A percentile compares a stretch with the other conserved stretches of the same genome.
These are phyloP conservation scores for Blastomyces gilchristii DNA, from an alignment of 2,329 filamentous ascomycete species.

Conservation along the genomic window DNA sequence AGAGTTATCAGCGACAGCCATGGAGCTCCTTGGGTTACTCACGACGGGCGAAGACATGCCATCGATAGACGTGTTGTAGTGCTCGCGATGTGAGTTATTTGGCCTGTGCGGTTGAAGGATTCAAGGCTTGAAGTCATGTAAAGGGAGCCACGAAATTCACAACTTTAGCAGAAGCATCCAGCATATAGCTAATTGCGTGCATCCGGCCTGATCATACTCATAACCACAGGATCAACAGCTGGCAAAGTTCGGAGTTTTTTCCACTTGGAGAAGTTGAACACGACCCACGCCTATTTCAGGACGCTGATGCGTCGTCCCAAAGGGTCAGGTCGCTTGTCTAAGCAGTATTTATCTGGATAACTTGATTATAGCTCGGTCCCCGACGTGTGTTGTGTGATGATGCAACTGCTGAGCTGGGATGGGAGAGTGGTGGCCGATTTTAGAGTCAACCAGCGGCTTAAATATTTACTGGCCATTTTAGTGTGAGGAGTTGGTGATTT, in stretches of 20 bases:
- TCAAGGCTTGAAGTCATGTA: background rate
- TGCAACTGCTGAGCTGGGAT: too few relatives aligned
- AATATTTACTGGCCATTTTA: too few relatives aligned
- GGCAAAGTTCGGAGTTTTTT: background rate
- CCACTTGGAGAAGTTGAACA: background rate
- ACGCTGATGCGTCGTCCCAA: background rate
- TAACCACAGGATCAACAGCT: background rate
- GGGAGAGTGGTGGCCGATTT: background rate
- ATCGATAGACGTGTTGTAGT: background rate
- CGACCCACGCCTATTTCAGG: background rate
- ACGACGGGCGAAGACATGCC: background rate
- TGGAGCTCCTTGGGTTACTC: background rate
- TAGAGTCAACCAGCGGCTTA: background rate
- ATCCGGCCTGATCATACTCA: background rate
- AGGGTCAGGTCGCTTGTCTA: background rate
- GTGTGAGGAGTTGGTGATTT: too few relatives aligned
- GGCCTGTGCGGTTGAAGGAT: background rate
- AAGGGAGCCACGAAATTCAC: background rate
- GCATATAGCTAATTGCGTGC: background rate
- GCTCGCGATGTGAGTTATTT: background rate
- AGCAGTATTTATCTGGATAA: background rate
- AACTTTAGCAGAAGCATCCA: background rate
- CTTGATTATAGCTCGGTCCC: background rate
- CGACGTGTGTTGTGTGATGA: background rate
- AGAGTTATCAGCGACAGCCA: background rate